Base-by-base conservation (phyloP, 2,329 filamentous ascomycete genomes). In the Aspergillus sp. region DNA sequence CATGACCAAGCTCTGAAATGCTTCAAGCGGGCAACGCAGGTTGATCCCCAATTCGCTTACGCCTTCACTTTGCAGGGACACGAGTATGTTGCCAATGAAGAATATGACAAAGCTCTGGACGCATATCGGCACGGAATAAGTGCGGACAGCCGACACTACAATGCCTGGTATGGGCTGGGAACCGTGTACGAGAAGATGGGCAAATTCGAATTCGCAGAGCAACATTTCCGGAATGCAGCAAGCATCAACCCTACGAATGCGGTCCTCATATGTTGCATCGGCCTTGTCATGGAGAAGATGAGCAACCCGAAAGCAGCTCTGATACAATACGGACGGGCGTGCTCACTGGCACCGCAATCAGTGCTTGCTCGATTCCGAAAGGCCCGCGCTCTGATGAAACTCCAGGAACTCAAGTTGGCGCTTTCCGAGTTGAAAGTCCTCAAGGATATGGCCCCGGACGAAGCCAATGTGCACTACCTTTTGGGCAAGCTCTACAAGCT, bases 1-100 rank as follows among this genome's bases (percentile, higher is more conserved):
- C 89, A 95, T 44, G 91, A 98, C 50, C 85, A 94, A 61, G 91
- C 93, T 8, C 70, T 98, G 30, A 80, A 82, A 44, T 95, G 91
- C 58, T 98, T 98, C 72, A 89, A 86, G 53, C 78, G 91, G 35
- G 89, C 91, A 5, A 94, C 88, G 0, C 88, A 96, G 56, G 64
- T 98, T 2, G 78, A 95, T 52, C 78, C 86, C 5, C 81, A 79
- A 36, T 95, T 96, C 57, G 88, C 91, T 1, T 98, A 98, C 54
- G 89, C 86, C 1, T 95, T 89, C 57, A 96, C 91, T 0, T 65
- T 98, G 3, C 89, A 96, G 57, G 91, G 91, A 1, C 91, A 98
- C 56, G 91, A 98, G 55, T 86, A 94, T 55, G 81, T 96, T 27
- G 76, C 84, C 22, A 96, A 95, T 45, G 93, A 98, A 60, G 93